Base-by-base conservation (phyloP, 2,329 filamentous ascomycete genomes). In the Nectriaceae sp. region DNA sequence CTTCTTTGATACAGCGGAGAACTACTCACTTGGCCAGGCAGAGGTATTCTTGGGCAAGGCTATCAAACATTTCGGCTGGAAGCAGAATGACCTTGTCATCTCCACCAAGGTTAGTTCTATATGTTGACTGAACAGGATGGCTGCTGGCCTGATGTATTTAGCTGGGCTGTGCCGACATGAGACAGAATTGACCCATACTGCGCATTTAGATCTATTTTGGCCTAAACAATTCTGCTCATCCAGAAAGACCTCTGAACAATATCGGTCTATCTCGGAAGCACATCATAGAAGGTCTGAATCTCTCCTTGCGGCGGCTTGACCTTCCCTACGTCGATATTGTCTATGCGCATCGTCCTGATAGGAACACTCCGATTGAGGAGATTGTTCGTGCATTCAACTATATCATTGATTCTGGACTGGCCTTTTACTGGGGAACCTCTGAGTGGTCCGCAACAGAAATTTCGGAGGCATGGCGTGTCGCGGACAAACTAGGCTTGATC, bases 381-480 rank as follows among this genome's bases (percentile, higher is more conserved):
- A 82, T 78, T 5, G 85, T 89, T 6, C 77, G 84, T 46, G 85
- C 80, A 18, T 89, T 89, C 74, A 88, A 88, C 72, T 74, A 87
- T 63, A 71, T 88, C 31, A 87, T 90, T 62, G 75, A 84, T 60
- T 75, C 76, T 6, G 86, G 87, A 47, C 83, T 87, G 70, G 82
- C 83, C 1, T 78, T 88, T 55, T 88, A 88, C 73, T 88, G 85
- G 85, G 61, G 61, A 4, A 63, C 60, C 3, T 85, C 82, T 2
- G 84, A 88, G 66, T 88, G 85, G 85, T 76, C 75, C 46, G 83
- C 85, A n/a, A 77, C 82, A 54, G 84, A 88, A 70, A 87, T 88
- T 60, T 76, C 78, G 5, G 75, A 83, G 50, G 85, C 85, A 2
- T 63, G 65, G 54, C 50, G 63, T 47, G 11, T 11, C 52, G 82